phyloP scores from a whole-genome alignment of 306 rosid genomes.

The Cucurbita argyrosperma region DNA sequence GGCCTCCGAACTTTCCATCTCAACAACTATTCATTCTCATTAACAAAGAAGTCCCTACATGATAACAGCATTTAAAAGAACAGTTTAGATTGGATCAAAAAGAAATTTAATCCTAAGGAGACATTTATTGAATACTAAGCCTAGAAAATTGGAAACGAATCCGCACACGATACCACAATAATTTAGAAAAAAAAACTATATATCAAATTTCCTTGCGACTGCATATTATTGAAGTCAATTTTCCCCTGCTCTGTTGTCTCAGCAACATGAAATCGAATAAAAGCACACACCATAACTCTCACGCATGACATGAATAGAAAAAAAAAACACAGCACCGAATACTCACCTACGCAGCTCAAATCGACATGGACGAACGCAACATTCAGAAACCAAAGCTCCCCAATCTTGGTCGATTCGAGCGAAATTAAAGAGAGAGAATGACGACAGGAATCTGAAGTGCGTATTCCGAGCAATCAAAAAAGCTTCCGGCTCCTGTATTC shows the following conservation, averaged over 20 bases:
- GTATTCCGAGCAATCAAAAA: not conserved
- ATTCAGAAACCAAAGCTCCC: not conserved
- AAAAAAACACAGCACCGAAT: not conserved
- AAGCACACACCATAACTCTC: not conserved
- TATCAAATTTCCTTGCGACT: not conserved
- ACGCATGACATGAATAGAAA: not conserved
- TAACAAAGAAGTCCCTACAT: conserved; percentile 28
- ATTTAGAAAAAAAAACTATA: not conserved
- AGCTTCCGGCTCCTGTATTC: not conserved
- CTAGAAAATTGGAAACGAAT: not conserved
- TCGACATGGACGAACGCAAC: conserved; percentile 10
- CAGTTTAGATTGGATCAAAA: not conserved
- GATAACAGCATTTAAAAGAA: conserved; percentile 1
- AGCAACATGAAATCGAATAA: not conserved
- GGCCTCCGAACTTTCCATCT: conserved; percentile 47
- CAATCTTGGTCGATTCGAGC: not conserved
- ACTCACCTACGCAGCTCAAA: conserved; percentile 29
- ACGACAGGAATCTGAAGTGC: not conserved
- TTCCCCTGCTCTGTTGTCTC: not conserved
- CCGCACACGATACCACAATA: not conserved
- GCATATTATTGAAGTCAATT: not conserved
- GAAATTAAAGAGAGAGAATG: not conserved
- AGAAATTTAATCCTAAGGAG: not conserved
- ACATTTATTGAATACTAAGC: not conserved
- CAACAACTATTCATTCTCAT: conserved; percentile 12